Evolutionary conservation across 225 moss, liverwort and hornwort genomes (phyloP).

Genomic region (Physcomitrellopsis africana): DNA sequence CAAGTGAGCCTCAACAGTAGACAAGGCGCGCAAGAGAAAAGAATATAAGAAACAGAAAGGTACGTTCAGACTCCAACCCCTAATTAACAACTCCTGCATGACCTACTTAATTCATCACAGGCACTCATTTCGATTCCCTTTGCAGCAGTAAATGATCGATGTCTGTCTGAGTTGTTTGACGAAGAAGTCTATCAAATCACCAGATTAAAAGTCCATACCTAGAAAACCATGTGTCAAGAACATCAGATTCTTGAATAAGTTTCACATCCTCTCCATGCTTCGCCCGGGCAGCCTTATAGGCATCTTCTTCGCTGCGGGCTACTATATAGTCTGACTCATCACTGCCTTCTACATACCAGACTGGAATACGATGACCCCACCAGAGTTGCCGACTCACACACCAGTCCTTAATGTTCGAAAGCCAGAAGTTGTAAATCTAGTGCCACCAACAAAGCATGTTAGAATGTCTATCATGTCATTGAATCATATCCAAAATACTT

Average conservation of each 20-base stretch:
- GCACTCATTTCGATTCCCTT: not conserved
- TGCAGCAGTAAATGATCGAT: not conserved
- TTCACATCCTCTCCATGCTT: constrained; percentile 66
- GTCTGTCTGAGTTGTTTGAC: not conserved
- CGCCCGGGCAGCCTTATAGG: constrained; percentile 61
- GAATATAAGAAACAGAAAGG: not conserved
- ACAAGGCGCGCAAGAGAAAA: not conserved
- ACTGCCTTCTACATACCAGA: constrained; percentile 80
- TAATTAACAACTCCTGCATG: constrained; percentile 12
- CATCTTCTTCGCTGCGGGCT: constrained; percentile 67
- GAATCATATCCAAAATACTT: constrained; percentile 5
- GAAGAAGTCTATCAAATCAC: not conserved
- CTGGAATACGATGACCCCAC: constrained; percentile 94
- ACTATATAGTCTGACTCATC: constrained; percentile 76
- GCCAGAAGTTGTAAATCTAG: constrained; percentile 89
- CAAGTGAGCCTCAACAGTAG: not conserved
- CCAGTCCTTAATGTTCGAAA: constrained; percentile 93
- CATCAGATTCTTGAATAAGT: constrained; percentile 83
- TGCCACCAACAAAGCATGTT: constrained; percentile 42
- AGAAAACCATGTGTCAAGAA: constrained; percentile 96
- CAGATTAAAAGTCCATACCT: constrained; percentile 41
- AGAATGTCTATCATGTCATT: not conserved
- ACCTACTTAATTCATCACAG: not conserved
- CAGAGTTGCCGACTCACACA: constrained; percentile 94
- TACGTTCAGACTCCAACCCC: not conserved